Evolutionary conservation across 2,329 filamentous ascomycete species (phyloP).

Genomic region (Nemania sp.): DNA sequence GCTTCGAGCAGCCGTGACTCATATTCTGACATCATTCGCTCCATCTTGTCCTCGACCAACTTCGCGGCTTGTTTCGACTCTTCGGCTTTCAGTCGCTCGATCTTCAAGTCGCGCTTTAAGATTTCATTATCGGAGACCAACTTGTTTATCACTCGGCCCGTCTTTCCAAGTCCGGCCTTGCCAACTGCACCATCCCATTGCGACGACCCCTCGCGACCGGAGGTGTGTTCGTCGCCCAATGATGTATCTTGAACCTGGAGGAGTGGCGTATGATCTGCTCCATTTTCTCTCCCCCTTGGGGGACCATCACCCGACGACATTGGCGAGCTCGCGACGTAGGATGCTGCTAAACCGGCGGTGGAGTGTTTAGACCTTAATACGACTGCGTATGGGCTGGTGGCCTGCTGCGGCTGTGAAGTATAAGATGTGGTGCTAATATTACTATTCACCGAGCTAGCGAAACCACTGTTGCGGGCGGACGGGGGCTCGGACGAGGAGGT

Average conservation of each 20-base stretch:
- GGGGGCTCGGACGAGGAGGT: conserved; percentile 45
- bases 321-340: conserved; percentile 28
- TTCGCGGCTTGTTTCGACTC: conserved; percentile 72
- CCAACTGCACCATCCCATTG: conserved; percentile 70
- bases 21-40: conserved; percentile 69
- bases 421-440: conserved; percentile 54
- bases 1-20: conserved; percentile 71
- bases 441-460: conserved; percentile 62
- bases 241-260: conserved; percentile 46
- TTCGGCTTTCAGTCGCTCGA: conserved; percentile 67
- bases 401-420: conserved; percentile 43
- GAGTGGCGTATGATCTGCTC: conserved; percentile 25
- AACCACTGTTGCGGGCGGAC: conserved; percentile 53
- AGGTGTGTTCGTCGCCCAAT: conserved; percentile 37
- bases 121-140: conserved; percentile 81
- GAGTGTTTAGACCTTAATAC: conserved; percentile 39
- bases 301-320: conserved; percentile 35
- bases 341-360: conserved; percentile 22
- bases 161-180: conserved; percentile 73
- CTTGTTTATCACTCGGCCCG: conserved; percentile 77
- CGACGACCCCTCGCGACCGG: conserved; percentile 39
- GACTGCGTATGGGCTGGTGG: conserved; percentile 39
- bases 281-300: conserved; percentile 30
- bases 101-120: conserved; percentile 72
- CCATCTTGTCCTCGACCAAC: conserved; percentile 72